Base-by-base conservation (phyloP, 495 filamentous ascomycete genomes). In the Cercophora sp. region DNA sequence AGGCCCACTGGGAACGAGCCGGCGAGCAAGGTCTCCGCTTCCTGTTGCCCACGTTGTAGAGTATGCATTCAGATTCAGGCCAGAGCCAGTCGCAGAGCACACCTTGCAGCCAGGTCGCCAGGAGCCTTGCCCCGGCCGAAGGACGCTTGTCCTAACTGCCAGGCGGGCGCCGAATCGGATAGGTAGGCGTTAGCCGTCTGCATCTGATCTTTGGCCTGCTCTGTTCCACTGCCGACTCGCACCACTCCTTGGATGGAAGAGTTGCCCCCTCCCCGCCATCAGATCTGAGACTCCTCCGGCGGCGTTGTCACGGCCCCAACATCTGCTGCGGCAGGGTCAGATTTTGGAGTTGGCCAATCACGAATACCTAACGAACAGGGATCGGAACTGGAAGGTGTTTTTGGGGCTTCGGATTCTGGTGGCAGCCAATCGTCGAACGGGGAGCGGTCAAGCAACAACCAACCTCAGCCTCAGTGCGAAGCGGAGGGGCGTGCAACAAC, bases 351-450 rank as follows among this genome's bases (percentile, higher is more conserved):
- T 20, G 20, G 37, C 37, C 37, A 41, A 41, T 41, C 13, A 20
- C 37, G n/a, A n/a, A n/a, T n/a, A n/a, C n/a, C n/a, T n/a, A 32
- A 6, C 13, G 29, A 32, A 32, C 29, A 32, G 29, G 16, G 8
- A 39, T 10, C 9, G 36, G 8, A 15, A 15, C 9, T 16, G 36
- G 36, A 20, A 19, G 11, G 37, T 4, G 37, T n/a, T 4, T 3
- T 19, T 3, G 2, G 9, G 8, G 4, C 16, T 39, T 50, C 47
- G 39, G 47, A 50, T 50, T 50, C 31, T 39, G 47, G 47, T 13
- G 25, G 13, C 32, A 27, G 47, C 32, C 47, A 50, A 39, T 50
- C n/a, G n/a, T n/a, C n/a, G n/a, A n/a, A n/a, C n/a, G n/a, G n/a
- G n/a, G n/a, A n/a, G n/a, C n/a, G n/a, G n/a, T n/a, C n/a, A n/a